These are phyloP conservation scores for Brettanomyces custersianus DNA, from an alignment of 805 yeast genomes.

Conservation along the genomic window DNA sequence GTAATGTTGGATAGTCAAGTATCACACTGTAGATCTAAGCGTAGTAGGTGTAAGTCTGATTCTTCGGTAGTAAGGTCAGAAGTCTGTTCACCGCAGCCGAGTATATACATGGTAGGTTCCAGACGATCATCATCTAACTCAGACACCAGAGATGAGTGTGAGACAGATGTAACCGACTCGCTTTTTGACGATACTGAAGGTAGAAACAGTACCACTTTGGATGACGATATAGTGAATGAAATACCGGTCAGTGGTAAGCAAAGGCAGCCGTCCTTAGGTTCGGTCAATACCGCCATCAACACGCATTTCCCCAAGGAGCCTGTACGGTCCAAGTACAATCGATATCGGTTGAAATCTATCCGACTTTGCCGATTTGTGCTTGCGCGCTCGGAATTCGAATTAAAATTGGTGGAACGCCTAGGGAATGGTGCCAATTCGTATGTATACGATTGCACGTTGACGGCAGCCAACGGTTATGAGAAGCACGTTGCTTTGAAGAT, in stretches of 20 bases:
- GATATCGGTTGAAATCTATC: constrained; percentile 3
- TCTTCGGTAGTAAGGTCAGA: no score
- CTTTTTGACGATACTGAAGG: background rate
- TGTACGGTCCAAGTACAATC: background rate
- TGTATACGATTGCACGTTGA: constrained; percentile 16
- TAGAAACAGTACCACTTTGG: constrained; percentile 1
- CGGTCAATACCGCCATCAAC: no score
- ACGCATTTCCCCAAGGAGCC: background rate
- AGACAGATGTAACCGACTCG: background rate
- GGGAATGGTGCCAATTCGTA: constrained; percentile 25
- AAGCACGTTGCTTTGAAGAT: constrained; percentile 21
- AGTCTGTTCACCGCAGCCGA: no score
- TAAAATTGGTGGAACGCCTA: constrained; percentile 11
- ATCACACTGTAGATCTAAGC: no score
- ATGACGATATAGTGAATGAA: constrained; percentile 1
- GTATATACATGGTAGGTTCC: no score
- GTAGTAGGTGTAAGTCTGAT: no score
- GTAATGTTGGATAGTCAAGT: no score
- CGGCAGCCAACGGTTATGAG: constrained; percentile 6
- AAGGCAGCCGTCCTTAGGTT: no score
- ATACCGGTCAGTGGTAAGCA: no score
- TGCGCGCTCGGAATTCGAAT: constrained; percentile 11
- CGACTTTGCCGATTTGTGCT: constrained; percentile 14
- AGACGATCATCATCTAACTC: no score
- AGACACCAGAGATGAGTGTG: background rate